These are phyloP conservation scores for Aureobasidium namibiae DNA, from an alignment of 2,329 filamentous ascomycete genomes.

Conservation along the genomic window DNA sequence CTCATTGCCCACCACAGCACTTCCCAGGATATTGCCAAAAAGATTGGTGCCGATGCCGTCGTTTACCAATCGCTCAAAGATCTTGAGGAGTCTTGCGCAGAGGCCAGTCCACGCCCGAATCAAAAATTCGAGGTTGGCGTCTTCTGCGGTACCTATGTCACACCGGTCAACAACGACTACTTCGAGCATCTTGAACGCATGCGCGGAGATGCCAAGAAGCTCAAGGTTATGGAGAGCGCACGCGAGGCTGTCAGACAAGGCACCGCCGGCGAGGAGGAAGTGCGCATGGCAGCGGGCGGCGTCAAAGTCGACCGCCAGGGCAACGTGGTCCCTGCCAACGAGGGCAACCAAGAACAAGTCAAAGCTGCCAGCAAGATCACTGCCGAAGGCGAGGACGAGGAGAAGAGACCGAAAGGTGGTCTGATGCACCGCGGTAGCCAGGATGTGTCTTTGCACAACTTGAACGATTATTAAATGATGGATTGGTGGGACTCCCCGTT, in stretches of 20 bases:
- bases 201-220: conserved; percentile 60
- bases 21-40: conserved; percentile 51
- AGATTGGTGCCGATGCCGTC: conserved; percentile 67
- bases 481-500: background rate
- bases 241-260: conserved; percentile 58
- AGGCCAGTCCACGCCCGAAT: conserved; percentile 54
- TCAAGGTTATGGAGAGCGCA: conserved; percentile 57
- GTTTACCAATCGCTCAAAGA: conserved; percentile 72
- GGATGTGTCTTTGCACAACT: conserved; percentile 56
- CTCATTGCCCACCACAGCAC: conserved; percentile 63
- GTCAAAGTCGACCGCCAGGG: conserved; percentile 49
- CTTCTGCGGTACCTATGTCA: conserved; percentile 82
- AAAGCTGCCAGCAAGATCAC: conserved; percentile 12
- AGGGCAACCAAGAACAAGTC: conserved; percentile 17
- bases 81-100: conserved; percentile 69
- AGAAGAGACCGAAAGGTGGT: conserved; percentile 23
- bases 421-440: conserved; percentile 30
- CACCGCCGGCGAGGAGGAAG: conserved; percentile 50
- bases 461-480: conserved; percentile 27
- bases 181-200: conserved; percentile 70
- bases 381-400: conserved; percentile 20
- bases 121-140: conserved; percentile 81
- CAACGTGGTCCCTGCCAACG: conserved; percentile 46
- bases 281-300: conserved; percentile 55
- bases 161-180: conserved; percentile 69